phyloP scores from a whole-genome alignment of 2,329 filamentous ascomycete genomes.

The Diaporthe helianthi region DNA sequence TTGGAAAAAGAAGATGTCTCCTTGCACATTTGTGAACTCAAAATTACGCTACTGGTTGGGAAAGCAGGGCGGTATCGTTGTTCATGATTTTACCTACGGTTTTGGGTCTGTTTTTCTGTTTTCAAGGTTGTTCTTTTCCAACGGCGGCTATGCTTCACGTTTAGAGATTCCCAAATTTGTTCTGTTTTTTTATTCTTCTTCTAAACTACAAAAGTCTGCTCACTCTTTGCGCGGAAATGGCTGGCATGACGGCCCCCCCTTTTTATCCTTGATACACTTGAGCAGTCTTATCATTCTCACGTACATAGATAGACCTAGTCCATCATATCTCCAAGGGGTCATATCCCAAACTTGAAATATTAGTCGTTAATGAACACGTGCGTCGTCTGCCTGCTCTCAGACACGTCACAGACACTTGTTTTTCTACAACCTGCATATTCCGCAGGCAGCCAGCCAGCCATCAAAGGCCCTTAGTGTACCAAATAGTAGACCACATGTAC shows the following conservation, averaged over 20 bases:
- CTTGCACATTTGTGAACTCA: neutral
- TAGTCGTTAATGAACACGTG: constrained; percentile 4
- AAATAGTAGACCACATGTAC: too few species aligned
- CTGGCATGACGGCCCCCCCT: neutral
- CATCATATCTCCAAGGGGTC: constrained; percentile 17
- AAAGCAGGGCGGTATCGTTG: neutral
- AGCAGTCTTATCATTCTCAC: constrained; percentile 5
- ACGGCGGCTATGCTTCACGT: constrained; percentile 11
- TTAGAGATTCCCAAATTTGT: constrained; percentile 31
- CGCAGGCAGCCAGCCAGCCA: neutral
- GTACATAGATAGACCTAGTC: constrained; percentile 27
- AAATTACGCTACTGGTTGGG: neutral
- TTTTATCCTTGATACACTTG: neutral
- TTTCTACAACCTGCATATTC: neutral
- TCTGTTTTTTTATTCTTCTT: neutral
- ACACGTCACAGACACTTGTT: neutral
- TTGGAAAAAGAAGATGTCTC: constrained; percentile 10
- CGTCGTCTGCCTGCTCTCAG: neutral
- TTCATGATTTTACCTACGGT: neutral
- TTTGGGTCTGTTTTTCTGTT: neutral
- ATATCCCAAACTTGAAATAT: neutral
- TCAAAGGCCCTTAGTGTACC: neutral
- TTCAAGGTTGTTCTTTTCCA: neutral
- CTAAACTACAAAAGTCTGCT: neutral
- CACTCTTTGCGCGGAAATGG: constrained; percentile 1